Evolutionary conservation across 2,329 filamentous ascomycete genomes (phyloP).

Genomic region (Sporothrix protearum): DNA sequence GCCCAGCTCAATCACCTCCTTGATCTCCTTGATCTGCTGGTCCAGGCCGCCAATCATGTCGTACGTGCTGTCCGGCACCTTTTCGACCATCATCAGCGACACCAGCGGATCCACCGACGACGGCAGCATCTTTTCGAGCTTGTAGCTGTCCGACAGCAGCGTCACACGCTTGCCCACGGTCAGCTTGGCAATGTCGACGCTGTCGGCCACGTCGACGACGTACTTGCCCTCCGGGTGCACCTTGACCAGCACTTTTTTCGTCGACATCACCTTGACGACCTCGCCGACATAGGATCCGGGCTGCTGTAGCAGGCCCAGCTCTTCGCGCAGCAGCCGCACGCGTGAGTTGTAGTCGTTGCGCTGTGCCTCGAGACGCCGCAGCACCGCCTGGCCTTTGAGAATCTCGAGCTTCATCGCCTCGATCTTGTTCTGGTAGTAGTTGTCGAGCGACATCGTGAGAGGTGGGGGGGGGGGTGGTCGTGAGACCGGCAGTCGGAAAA

Average conservation of each 20-base stretch:
- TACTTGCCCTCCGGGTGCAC: conserved; percentile 99
- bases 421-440: conserved; percentile 99
- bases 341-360: conserved; percentile 99
- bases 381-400: conserved; percentile 93
- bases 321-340: conserved; percentile 89
- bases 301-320: conserved; percentile 92
- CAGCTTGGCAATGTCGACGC: conserved; percentile 91
- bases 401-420: conserved; percentile 99
- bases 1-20: conserved; percentile 98
- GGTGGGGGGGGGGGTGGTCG: neutral
- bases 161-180: conserved; percentile 97
- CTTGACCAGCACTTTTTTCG: conserved; percentile 98
- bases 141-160: conserved; percentile 94
- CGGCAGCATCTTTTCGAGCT: conserved; percentile 96
- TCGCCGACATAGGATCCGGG: conserved; percentile 97
- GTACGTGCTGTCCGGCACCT: conserved; percentile 98
- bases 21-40: conserved; percentile 99
- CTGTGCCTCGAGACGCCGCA: conserved; percentile 93
- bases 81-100: conserved; percentile 99
- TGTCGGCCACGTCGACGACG: conserved; percentile 93
- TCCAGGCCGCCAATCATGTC: conserved; percentile 99
- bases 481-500: neutral
- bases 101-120: conserved; percentile 98
- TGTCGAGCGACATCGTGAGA: conserved; percentile 84
- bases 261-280: conserved; percentile 99